Evolutionary conservation across 2,329 filamentous ascomycete genomes (phyloP).

Genomic region (Beauveria pseudobassiana): DNA sequence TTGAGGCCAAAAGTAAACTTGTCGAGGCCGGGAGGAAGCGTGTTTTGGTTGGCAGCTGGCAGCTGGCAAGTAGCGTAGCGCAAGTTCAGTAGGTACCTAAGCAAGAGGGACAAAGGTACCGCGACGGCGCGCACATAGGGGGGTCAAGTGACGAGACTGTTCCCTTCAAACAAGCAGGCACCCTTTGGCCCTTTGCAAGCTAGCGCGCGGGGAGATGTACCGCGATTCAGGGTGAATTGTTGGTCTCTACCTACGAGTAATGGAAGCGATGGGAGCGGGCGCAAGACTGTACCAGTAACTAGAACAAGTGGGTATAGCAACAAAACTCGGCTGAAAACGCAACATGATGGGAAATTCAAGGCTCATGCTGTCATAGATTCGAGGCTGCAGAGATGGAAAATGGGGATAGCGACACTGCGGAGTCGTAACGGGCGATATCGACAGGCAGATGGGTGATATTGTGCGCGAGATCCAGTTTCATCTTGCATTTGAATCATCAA

Average conservation of each 20-base stretch:
- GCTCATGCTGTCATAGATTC: not conserved
- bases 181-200: not conserved
- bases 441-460: not conserved
- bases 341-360: not conserved
- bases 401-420: not conserved
- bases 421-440: not conserved
- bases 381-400: not conserved
- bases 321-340: not conserved
- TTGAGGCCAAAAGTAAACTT: not conserved
- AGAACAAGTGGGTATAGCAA: too few species aligned
- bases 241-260: slow-evolving; percentile 5
- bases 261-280: not conserved
- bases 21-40: not conserved
- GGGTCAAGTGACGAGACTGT: not conserved
- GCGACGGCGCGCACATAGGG: too few species aligned
- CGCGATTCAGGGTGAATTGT: not conserved
- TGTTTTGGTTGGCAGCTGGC: not conserved
- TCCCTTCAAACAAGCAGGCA: not conserved
- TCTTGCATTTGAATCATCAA: not conserved
- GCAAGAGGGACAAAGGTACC: too few species aligned
- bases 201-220: slow-evolving; percentile 3
- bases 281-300: not conserved
- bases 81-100: too few species aligned
- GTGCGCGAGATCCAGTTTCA: not conserved
- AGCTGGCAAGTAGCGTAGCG: not conserved